Evolutionary conservation across 1,284 basidiomycete genomes (phyloP).

Genomic region (Papiliotrema fonsecae): DNA sequence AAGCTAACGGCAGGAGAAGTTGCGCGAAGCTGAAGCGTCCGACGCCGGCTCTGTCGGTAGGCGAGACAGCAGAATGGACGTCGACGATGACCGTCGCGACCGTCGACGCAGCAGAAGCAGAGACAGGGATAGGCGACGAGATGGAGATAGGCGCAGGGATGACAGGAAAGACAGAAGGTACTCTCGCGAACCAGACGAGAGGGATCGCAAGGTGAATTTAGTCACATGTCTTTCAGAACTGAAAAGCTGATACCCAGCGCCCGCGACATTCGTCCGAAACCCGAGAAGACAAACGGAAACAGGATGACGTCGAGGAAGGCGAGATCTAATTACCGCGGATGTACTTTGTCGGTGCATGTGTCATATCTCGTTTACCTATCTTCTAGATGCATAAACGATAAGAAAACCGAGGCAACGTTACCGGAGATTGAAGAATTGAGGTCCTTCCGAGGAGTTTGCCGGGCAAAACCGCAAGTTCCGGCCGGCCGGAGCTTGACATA

Average conservation of each 20-base stretch:
- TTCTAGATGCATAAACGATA: no score
- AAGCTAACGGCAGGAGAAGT: conserved; percentile 57
- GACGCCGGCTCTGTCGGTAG: conserved; percentile 50
- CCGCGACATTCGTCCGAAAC: conserved; percentile 11
- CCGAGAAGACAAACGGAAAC: conserved; percentile 4
- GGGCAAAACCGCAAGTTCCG: conserved; percentile 5
- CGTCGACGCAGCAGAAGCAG: conserved; percentile 28
- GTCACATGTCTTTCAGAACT: neutral
- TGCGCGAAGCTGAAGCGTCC: conserved; percentile 60
- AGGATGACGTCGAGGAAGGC: conserved; percentile 33
- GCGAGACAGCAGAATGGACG: conserved; percentile 23
- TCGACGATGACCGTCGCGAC: conserved; percentile 46
- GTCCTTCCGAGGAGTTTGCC: no score
- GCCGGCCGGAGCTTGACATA: conserved; percentile 10
- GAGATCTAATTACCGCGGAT: conserved; percentile 31
- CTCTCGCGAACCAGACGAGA: conserved; percentile 6
- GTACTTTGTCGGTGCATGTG: no score
- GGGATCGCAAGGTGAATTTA: conserved; percentile 18
- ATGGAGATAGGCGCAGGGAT: conserved; percentile 10
- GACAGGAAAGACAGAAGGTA: conserved; percentile 3
- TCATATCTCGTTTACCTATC: neutral
- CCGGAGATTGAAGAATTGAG: no score
- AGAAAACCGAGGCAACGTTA: no score
- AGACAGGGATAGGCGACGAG: conserved; percentile 13
- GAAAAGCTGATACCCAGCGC: conserved; percentile 14